Conservation (phyloP, 352 stramenopile genomes). For the Phytopythium kandeliae region DNA sequence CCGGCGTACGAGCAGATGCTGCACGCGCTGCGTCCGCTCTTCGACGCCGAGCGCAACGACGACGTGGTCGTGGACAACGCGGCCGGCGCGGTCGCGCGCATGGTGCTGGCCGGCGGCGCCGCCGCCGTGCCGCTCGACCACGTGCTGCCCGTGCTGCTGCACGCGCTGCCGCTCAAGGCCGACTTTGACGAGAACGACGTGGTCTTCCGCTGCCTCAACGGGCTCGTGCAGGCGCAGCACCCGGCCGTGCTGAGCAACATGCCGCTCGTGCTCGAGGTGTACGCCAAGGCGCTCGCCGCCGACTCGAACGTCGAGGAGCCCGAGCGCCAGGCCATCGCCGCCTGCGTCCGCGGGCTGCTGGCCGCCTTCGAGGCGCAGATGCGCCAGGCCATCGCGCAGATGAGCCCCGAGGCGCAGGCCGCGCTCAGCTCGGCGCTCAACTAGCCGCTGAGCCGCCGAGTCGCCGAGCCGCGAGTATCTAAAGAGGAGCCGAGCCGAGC, state of each 20-base stretch:
- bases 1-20: constrained; percentile 90
- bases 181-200: constrained; percentile 96
- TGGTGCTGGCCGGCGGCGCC: constrained; percentile 83
- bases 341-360: constrained; percentile 58
- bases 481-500: no score
- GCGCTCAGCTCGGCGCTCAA: constrained; percentile 52
- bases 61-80: constrained; percentile 92
- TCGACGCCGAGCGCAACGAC: constrained; percentile 84
- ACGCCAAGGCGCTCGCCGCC: constrained; percentile 62
- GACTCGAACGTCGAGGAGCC: constrained; percentile 68
- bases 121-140: constrained; percentile 87
- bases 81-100: constrained; percentile 87
- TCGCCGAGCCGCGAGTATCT: no score
- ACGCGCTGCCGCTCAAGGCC: constrained; percentile 92
- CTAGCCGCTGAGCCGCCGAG: constrained; percentile 4
- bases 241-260: constrained; percentile 61
- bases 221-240: constrained; percentile 91
- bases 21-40: constrained; percentile 88
- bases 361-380: constrained; percentile 71
- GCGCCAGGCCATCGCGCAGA: constrained; percentile 67
- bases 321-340: constrained; percentile 67
- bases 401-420: constrained; percentile 66
- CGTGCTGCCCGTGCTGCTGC: constrained; percentile 93
- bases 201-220: constrained; percentile 93
- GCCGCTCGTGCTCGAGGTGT: constrained; percentile 74